Base-by-base conservation (phyloP, 2,329 filamentous ascomycete species). In the Beauveria scarabaeidicola region DNA sequence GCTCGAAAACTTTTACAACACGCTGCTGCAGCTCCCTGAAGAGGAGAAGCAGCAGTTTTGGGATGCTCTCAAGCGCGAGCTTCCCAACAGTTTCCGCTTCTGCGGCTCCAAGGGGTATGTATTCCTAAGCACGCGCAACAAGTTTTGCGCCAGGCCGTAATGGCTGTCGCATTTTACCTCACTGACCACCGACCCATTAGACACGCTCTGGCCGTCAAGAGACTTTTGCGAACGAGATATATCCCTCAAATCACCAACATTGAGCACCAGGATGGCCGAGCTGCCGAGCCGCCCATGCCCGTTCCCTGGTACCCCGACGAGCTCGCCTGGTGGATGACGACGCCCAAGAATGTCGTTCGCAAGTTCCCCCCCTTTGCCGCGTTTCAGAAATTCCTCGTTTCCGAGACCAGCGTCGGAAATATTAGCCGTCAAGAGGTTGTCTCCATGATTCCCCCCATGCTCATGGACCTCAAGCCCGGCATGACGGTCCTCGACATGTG, bases 61-160 rank as follows among this genome's bases (percentile, higher is more conserved):
- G 94, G 81, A 83, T 41, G 84, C 89, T 0, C 78, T 97, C 71
- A 84, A 86, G 68, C 84, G 87, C 64, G 92, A 97, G 70, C 78
- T 99, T 54, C 94, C 94, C 59, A 97, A 97, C 77, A 97, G 92
- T 74, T 99, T 97, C 78, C 86, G 94, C 63, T 99, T 99, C 76
- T 95, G 91, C 62, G 94, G 94, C 41, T 97, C 91, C 51, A 95
- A 93, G 80, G 90, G 90, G 87, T 90, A 79, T 25, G 73, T 69
- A 17, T 10, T 10, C 9, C 11, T 9, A 3, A 5, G 11, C 32
- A 51, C 19, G 19, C 10, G 44, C 32, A 41, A 32, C 9, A 17
- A n/a, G 5, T n/a, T 41, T 41, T 50, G 55, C 55, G 47, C 55
- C 19, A 23, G 3, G 25, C 25, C 19, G 25, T 19, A 25, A 17